Evolutionary conservation across 306 rosid genomes (phyloP).

Genomic region (Fragaria vesca): DNA sequence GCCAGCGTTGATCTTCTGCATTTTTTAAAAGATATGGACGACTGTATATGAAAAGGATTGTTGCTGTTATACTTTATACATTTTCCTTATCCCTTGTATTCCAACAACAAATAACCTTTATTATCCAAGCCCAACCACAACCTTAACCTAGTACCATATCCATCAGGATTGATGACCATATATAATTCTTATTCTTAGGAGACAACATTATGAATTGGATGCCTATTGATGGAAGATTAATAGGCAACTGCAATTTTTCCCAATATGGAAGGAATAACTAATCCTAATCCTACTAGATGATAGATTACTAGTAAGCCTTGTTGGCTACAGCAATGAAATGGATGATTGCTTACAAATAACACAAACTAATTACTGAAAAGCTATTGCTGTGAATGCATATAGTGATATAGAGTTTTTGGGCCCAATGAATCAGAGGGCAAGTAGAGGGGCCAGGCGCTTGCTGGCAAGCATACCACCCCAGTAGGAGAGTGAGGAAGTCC

Average conservation of each 20-base stretch:
- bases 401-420: neutral
- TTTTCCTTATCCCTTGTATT: too few species aligned
- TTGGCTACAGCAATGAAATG: neutral
- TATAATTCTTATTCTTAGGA: neutral
- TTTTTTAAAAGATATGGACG: too few species aligned
- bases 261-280: neutral
- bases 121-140: too few species aligned
- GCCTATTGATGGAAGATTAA: neutral
- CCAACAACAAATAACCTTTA: too few species aligned
- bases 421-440: neutral
- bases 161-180: too few species aligned
- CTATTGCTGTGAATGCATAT: neutral
- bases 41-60: too few species aligned
- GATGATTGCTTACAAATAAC: neutral
- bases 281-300: neutral
- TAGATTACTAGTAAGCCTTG: neutral
- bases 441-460: neutral
- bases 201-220: neutral
- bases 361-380: neutral
- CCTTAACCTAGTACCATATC: too few species aligned
- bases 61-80: too few species aligned
- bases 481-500: neutral
- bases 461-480: neutral
- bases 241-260: neutral
- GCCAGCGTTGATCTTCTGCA: too few species aligned